Conservation (phyloP, 305 asterid genomes). For the Withania somnifera region DNA sequence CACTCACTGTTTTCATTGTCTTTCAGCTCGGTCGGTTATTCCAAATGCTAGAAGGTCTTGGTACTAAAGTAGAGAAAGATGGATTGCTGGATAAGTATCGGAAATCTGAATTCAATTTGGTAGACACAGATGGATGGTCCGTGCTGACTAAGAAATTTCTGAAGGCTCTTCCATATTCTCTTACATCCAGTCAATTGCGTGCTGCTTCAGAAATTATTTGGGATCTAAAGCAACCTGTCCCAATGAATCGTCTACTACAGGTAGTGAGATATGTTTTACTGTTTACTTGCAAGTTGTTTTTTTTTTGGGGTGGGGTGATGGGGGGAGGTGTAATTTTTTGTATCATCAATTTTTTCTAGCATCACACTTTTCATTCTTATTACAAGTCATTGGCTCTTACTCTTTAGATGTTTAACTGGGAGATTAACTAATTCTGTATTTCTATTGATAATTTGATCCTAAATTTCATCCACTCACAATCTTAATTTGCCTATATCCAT, state of each 20-base stretch:
- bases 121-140: conserved; percentile 64
- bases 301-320: not conserved
- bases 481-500: too few species aligned
- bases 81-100: conserved; percentile 60
- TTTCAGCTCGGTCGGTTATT: conserved; percentile 68
- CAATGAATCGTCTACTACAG: conserved; percentile 94
- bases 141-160: conserved; percentile 46
- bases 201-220: conserved; percentile 90
- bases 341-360: not conserved
- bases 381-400: not conserved
- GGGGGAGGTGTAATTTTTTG: not conserved
- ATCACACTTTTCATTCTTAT: not conserved
- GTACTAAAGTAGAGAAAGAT: conserved; percentile 65
- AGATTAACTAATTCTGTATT: too few species aligned
- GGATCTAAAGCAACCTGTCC: conserved; percentile 87
- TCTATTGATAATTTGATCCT: too few species aligned
- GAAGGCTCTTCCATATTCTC: conserved; percentile 72
- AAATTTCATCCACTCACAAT: too few species aligned
- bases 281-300: not conserved
- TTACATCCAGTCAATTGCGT: conserved; percentile 70
- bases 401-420: too few species aligned
- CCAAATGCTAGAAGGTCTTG: conserved; percentile 92
- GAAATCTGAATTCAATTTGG: conserved; percentile 46
- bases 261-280: conserved; percentile 23
- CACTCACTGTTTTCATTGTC: not conserved